These are phyloP conservation scores for Phialophora tarda DNA, from an alignment of 2,329 filamentous ascomycete species.

Conservation along the genomic window DNA sequence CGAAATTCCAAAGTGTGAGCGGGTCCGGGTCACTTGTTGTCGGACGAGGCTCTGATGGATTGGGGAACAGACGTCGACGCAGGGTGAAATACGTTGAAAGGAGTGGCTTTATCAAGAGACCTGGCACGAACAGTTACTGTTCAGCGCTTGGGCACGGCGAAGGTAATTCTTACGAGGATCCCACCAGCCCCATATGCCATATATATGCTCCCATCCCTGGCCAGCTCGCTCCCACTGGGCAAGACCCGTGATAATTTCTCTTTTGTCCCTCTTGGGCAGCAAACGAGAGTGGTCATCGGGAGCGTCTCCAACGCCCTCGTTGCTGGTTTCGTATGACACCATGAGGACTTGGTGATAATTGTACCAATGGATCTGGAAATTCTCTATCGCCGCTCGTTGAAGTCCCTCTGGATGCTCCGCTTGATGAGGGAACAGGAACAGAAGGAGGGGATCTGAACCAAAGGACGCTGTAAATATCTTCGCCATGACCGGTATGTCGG, in stretches of 20 bases:
- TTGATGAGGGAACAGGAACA: conserved; percentile 22
- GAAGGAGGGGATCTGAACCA: conserved; percentile 20
- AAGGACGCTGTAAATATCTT: conserved; percentile 26
- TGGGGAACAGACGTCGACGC: conserved; percentile 13
- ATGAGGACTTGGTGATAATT: conserved; percentile 24
- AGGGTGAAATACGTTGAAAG: conserved; percentile 8
- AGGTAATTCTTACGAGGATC: conserved; percentile 31
- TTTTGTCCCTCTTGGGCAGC: conserved; percentile 1
- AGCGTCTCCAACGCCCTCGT: neutral
- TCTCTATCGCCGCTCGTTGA: conserved; percentile 18
- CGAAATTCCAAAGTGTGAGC: conserved; percentile 25
- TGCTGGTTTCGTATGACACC: conserved; percentile 20
- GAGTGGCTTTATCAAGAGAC: conserved; percentile 22
- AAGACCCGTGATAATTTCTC: conserved; percentile 26
- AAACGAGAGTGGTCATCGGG: conserved; percentile 1
- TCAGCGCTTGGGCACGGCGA: neutral
- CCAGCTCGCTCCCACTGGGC: conserved; percentile 27
- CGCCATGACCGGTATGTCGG: conserved; percentile 30
- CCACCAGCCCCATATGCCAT: conserved; percentile 24
- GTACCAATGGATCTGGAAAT: conserved; percentile 21
- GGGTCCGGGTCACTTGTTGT: conserved; percentile 42
- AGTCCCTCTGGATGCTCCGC: conserved; percentile 23
- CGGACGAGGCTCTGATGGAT: conserved; percentile 33
- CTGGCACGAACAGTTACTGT: conserved; percentile 14
- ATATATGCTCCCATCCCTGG: conserved; percentile 26